Conservation (phyloP, 352 stramenopile species). For the Plasmopara muralis region DNA sequence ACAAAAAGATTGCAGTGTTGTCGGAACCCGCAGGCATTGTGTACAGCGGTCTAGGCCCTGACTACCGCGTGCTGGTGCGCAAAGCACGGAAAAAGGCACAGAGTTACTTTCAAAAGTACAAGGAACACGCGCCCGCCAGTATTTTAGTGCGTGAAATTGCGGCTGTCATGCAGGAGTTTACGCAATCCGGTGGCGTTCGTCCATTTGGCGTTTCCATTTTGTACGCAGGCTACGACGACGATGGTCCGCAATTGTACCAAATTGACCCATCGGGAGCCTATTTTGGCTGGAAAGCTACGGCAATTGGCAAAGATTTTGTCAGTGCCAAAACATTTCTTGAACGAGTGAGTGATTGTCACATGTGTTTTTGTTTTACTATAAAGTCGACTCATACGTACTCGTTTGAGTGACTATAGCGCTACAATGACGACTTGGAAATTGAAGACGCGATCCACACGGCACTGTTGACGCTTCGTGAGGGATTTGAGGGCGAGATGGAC, state of each 20-base stretch:
- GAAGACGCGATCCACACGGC: constrained; percentile 99
- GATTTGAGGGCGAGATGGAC: constrained; percentile 98
- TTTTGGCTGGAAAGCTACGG: constrained; percentile 99
- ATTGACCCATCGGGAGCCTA: constrained; percentile 97
- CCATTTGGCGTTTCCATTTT: constrained; percentile 98
- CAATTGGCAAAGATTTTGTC: constrained; percentile 97
- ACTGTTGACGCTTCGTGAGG: constrained; percentile 97
- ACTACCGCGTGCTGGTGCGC: constrained; percentile 97
- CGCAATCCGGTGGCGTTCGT: constrained; percentile 94
- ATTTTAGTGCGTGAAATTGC: constrained; percentile 96
- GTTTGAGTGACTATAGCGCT: constrained; percentile 40
- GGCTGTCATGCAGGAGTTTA: constrained; percentile 99
- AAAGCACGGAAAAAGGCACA: constrained; percentile 95
- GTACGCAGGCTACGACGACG: constrained; percentile 96
- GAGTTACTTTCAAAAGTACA: constrained; percentile 94
- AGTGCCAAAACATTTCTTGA: constrained; percentile 99
- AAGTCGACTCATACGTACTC: not conserved
- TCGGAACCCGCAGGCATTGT: constrained; percentile 91
- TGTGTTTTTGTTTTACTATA: not conserved
- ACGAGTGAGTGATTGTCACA: constrained; percentile 72
- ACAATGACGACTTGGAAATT: constrained; percentile 97
- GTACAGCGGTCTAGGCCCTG: constrained; percentile 96
- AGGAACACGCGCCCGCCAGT: constrained; percentile 90
- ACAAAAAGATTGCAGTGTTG: constrained; percentile 96
- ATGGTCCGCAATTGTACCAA: constrained; percentile 96